Base-by-base conservation (phyloP, 257 asterid genomes). In the Apocynum venetum region DNA sequence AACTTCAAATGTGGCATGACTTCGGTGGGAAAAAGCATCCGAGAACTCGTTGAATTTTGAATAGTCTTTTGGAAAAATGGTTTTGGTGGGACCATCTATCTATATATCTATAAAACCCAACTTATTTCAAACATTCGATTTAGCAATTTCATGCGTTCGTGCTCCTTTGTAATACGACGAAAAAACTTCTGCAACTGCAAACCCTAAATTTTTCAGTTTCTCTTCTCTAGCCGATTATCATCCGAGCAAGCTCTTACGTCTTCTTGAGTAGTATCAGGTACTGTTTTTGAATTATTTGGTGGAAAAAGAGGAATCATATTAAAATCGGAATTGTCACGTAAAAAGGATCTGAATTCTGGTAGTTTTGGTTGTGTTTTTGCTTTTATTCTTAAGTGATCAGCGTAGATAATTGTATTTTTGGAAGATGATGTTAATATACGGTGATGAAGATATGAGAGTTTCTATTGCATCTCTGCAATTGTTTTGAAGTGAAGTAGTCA, bases 11-110 rank as follows among this genome's bases (percentile, higher is more conserved):
- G 7, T 0, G 6, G 36, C 8, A 43, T 1, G 5, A 12, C 15
- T 43, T 68, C 43, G 73, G 73, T 68, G 53, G 73, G 73, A 68
- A 68, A 68, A 68, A 8, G 73, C 73, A 43, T 68, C 6, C 53
- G 15, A 20, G 43, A n/a, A 2, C 35, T 67, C 52, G 52, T 19
- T 43, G 52, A 41, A 43, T 68, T 66, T 66, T 49, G 40, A 38
- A 14, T 51, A 10, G 17, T 53, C 2, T 0, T 13, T 43, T 19
- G 13, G 8, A 43, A 68, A 68, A 68, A 44, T 68, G 36, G 7
- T 43, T 43, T 8, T 43, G 46, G 77, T 73, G 77, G 77, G 77
- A 53, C 77, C 77, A 55, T n/a, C 0, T 20, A 15, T 57, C 36
- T 2, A 19, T 4, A 6, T 20, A n/a, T 57, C 13, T 67, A 67